Evolutionary conservation across 208 protist species (phyloP).

Genomic region (Plasmodiophora brassicae): DNA sequence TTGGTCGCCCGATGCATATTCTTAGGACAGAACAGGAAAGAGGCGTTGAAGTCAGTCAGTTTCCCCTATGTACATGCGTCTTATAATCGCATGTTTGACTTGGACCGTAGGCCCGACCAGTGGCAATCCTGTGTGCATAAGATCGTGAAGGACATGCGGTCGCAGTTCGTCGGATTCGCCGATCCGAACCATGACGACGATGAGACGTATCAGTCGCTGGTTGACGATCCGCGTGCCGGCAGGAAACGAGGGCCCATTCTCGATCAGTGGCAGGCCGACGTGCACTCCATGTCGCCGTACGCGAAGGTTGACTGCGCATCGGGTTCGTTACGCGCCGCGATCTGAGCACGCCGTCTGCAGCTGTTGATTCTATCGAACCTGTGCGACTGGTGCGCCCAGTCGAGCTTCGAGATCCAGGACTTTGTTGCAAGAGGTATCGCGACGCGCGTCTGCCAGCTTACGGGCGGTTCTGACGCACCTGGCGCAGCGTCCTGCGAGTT

Average conservation of each 20-base stretch:
- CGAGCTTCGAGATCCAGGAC: not conserved
- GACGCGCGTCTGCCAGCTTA: not conserved
- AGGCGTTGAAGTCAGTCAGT: not conserved
- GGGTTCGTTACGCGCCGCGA: not conserved
- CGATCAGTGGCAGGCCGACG: not conserved
- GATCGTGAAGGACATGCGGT: not conserved
- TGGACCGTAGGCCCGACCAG: no score
- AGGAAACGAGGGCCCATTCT: not conserved
- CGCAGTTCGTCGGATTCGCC: not conserved
- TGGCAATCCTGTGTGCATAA: not conserved
- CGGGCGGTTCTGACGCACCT: not conserved
- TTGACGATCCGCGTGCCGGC: not conserved
- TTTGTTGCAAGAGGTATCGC: not conserved
- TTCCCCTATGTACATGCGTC: not conserved
- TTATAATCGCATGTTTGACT: not conserved
- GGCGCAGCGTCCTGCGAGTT: not conserved
- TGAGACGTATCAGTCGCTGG: conserved; percentile 6
- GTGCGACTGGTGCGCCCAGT: not conserved
- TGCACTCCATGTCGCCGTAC: not conserved
- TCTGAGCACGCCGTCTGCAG: not conserved
- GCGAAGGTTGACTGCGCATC: not conserved
- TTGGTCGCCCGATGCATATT: conserved; percentile 1
- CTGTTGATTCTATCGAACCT: conserved; percentile 24
- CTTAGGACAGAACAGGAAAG: conserved; percentile 2
- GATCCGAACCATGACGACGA: not conserved